These are phyloP conservation scores for Populus deltoides DNA, from an alignment of 345 rosid species.

Conservation along the genomic window DNA sequence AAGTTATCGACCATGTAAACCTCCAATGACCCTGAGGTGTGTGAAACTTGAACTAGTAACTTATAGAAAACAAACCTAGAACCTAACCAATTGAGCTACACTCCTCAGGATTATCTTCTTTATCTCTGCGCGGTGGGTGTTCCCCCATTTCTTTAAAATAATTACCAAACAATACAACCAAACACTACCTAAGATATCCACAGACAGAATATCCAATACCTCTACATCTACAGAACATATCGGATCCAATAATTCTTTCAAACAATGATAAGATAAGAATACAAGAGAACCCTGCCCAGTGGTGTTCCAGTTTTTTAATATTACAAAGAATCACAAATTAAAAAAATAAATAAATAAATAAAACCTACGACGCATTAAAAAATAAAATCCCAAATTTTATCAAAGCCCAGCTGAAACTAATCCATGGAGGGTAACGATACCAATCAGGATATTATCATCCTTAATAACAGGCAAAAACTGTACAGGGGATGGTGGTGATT, in stretches of 20 bases:
- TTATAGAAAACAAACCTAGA: too few species aligned
- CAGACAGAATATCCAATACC: too few species aligned
- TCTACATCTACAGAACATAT: background rate
- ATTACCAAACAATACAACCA: too few species aligned
- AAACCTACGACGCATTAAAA: background rate
- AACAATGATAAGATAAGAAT: background rate
- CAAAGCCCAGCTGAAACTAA: slow-evolving; percentile 87
- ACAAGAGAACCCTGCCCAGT: background rate
- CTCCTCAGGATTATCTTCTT: too few species aligned
- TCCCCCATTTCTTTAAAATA: too few species aligned
- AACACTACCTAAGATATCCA: too few species aligned
- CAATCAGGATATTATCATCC: slow-evolving; percentile 63
- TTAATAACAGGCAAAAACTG: slow-evolving; percentile 84
- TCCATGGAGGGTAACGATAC: slow-evolving; percentile 90
- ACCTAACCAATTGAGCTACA: too few species aligned
- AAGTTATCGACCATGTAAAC: too few species aligned
- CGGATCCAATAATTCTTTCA: background rate
- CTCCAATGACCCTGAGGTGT: rapidly evolving
- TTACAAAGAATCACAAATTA: background rate
- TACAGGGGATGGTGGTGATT: slow-evolving; percentile 93
- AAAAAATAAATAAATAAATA: background rate
- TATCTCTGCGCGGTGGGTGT: too few species aligned
- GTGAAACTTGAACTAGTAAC: too few species aligned
- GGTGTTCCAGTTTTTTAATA: background rate
- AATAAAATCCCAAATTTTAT: slow-evolving; percentile 5